Percentiles rank a stretch among this genome's conserved stretches.
phyloP scores from a whole-genome alignment of 2,329 filamentous ascomycete species.

The Clarireedia hainanense region DNA sequence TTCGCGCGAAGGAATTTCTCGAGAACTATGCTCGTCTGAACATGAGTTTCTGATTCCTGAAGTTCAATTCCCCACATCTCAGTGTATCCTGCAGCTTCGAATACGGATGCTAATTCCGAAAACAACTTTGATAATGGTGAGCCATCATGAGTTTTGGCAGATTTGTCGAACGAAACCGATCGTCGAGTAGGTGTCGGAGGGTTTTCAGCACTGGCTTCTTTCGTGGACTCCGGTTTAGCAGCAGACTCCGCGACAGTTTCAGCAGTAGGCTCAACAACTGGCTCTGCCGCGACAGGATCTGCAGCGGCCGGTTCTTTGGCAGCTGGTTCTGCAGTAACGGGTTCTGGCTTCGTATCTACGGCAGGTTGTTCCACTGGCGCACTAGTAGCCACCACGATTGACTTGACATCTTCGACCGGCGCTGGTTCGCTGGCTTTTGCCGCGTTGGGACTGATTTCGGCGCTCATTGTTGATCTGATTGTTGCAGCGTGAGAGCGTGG shows the following conservation, averaged over 20 bases:
- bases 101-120: conserved; percentile 48
- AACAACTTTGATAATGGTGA: conserved; percentile 47
- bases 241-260: conserved; percentile 2
- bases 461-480: neutral
- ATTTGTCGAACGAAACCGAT: conserved; percentile 5
- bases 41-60: conserved; percentile 36
- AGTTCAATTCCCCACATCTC: conserved; percentile 88
- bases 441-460: neutral
- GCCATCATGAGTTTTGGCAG: conserved; percentile 6
- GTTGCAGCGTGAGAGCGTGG: neutral
- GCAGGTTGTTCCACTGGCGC: neutral
- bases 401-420: neutral
- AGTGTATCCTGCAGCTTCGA: conserved; percentile 49
- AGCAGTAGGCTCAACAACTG: neutral
- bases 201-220: neutral
- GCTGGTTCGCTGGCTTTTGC: neutral
- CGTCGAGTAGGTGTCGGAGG: neutral
- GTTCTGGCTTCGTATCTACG: neutral
- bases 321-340: neutral
- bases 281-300: neutral
- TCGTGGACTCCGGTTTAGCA: neutral
- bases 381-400: neutral
- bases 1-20: conserved; percentile 95
- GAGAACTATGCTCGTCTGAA: conserved; percentile 75
- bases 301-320: neutral